Base-by-base conservation (phyloP, 805 yeast species). In the Wickerhamiella occidentalis region DNA sequence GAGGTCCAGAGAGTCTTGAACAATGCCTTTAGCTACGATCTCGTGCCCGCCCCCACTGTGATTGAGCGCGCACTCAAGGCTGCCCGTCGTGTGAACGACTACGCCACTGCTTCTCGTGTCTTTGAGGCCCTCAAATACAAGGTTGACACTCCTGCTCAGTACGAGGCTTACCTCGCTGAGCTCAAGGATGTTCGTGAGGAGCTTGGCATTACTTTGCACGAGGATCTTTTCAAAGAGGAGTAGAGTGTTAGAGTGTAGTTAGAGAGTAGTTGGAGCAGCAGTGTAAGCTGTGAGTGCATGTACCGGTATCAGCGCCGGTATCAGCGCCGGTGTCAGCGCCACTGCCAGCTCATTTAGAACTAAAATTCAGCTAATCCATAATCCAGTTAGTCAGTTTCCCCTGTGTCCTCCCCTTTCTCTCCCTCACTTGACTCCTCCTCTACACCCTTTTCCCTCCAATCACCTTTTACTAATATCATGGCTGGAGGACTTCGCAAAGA, bases 81-180 rank as follows among this genome's bases (percentile, higher is more conserved):
- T 44, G 88, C 96, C 61, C 88, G 98, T 80, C 85, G 97, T 73
- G 97, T 92, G 59, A 86, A 92, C 71, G 98, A 92, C 74, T 85
- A 85, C 73, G 96, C 98, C 54, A 88, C 97, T 53, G 98, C 98
- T 50, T 92, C 87, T 59, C 85, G 98, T 74, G 95, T 94, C 51
- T 92, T 92, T 63, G 98, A 90, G 76, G 97, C 70, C 58, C 78
- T 92, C 67, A 85, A 84, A 70, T 85, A 80, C 79, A 92, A 92
- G 76, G 97, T 92, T 56, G 96, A 90, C 70, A 85, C 82, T 73
- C 80, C 78, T 66, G 82, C 82, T 60, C 97, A 92, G 74, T 92
- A 92, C 76, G 77, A 82, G 62, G 96, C 96, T 56, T 92, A 92
- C 76, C 80, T 92, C 60, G 95, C 85, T 54, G 98, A 90, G 70